Base-by-base conservation (phyloP, 2,329 filamentous ascomycete genomes). In the Moelleriella libera region DNA sequence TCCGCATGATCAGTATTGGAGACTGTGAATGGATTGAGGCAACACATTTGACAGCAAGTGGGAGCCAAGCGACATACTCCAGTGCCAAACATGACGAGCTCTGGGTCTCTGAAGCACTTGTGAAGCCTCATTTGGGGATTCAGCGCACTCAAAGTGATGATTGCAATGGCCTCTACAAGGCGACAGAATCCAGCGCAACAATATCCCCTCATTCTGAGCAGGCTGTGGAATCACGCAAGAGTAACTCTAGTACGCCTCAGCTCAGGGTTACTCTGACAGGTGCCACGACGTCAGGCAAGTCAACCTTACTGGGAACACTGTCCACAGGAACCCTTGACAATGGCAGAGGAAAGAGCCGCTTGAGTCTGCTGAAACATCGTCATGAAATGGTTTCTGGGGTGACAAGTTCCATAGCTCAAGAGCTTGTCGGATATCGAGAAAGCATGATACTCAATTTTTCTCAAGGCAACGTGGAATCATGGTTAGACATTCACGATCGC, bases 401-500 rank as follows among this genome's bases (percentile, higher is more conserved):
- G 52, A 98, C 92, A 1, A 96, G 88, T 60, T 97, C 90, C 5
- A 83, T 98, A 43, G 87, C 92, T 0, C 90, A 96, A 58, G 92
- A 97, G 62, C 72, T 98, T 8, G 77, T 98, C 51, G 92, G 92
- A 6, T 98, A 97, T 61, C 73, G 75, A 41, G 67, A 70, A 4
- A 59, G 59, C 30, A 59, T 59, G 8, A 72, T 92, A 40, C 71
- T 94, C 57, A 97, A 95, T 60, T 97, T 94, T 61, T 82, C 85
- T 3, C 83, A 84, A 50, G 82, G 82, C 11, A 88, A 95, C 59
- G 82, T 96, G 44, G 85, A 88, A 49, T 89, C 88, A 0, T 98
- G 92, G 92, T 82, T 86, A 47, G 90, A 96, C 60, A 92, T 97
- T 46, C 92, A 98, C 61, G 82, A 85, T 39, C 77, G 81, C 45